These are phyloP conservation scores for Cyphellophora europaea DNA, from an alignment of 2,329 filamentous ascomycete genomes.

Conservation along the genomic window DNA sequence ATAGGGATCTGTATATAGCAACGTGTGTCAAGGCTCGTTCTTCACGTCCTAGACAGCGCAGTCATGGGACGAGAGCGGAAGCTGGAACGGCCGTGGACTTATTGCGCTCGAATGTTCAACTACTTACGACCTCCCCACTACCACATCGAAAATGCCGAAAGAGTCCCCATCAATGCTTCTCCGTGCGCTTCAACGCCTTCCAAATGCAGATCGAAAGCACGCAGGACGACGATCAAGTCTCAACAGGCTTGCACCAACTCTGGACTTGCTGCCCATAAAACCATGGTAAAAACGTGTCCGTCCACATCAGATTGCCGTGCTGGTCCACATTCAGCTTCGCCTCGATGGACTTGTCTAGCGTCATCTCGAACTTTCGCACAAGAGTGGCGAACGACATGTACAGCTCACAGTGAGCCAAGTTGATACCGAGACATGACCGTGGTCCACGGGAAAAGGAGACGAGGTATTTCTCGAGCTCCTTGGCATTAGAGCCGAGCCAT, in stretches of 20 bases:
- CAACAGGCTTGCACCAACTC: conserved; percentile 4
- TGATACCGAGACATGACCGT: conserved; percentile 29
- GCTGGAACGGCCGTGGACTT: too few relatives aligned
- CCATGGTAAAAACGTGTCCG: conserved; percentile 4
- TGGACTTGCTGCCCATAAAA: conserved; percentile 4
- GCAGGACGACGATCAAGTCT: too few relatives aligned
- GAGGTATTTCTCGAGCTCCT: conserved; percentile 25
- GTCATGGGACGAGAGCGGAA: too few relatives aligned
- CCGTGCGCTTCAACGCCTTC: too few relatives aligned
- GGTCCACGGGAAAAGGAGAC: conserved; percentile 37
- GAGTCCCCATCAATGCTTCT: too few relatives aligned
- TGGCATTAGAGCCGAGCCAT: conserved; percentile 11
- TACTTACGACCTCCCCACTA: too few relatives aligned
- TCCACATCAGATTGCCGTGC: conserved; percentile 2
- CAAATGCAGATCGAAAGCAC: too few relatives aligned
- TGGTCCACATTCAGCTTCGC: conserved; percentile 2
- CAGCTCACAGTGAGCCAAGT: conserved; percentile 15
- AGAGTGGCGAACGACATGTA: conserved; percentile 11
- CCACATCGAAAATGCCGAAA: too few relatives aligned
- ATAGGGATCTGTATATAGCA: too few relatives aligned
- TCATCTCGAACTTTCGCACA: conserved; percentile 8
- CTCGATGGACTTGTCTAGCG: background rate
- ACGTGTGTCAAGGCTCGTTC: too few relatives aligned
- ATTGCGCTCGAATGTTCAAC: too few relatives aligned
- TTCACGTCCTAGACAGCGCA: too few relatives aligned